phyloP scores from a whole-genome alignment of 2,329 filamentous ascomycete species.

The Xylariaceae sp. region DNA sequence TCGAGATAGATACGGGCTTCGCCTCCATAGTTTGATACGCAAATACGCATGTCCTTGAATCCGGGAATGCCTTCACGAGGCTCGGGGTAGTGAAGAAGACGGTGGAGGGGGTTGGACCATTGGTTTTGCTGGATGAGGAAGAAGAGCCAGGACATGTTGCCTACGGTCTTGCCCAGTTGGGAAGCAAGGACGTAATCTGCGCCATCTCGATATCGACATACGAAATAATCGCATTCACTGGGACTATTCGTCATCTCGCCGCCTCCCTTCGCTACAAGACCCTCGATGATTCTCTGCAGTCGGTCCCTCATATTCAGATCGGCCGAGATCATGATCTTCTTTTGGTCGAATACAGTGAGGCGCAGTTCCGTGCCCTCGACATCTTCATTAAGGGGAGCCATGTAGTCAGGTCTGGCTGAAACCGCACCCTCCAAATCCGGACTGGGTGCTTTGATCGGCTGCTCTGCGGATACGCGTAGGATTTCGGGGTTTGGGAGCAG shows the following conservation, averaged over 20 bases:
- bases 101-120: conserved; percentile 81
- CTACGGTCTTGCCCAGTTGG: conserved; percentile 75
- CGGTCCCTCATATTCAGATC: conserved; percentile 71
- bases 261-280: conserved; percentile 69
- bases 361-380: conserved; percentile 41
- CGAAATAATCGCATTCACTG: conserved; percentile 73
- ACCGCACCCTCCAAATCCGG: conserved; percentile 67
- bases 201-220: conserved; percentile 85
- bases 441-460: conserved; percentile 55
- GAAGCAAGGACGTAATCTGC: conserved; percentile 74
- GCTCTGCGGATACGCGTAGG: conserved; percentile 57
- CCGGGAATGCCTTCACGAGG: conserved; percentile 74
- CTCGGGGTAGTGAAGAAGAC: conserved; percentile 86
- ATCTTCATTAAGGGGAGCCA: conserved; percentile 42
- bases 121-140: conserved; percentile 83
- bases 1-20: conserved; percentile 92
- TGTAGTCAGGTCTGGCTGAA: conserved; percentile 44
- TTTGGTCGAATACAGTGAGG: conserved; percentile 74
- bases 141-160: conserved; percentile 92
- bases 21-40: conserved; percentile 93
- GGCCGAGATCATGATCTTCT: conserved; percentile 70
- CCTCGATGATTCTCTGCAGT: conserved; percentile 64
- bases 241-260: conserved; percentile 66
- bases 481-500: conserved; percentile 82
- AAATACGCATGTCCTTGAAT: conserved; percentile 75